These are phyloP conservation scores for Glycine soja DNA, from an alignment of 306 rosid genomes.

Conservation along the genomic window DNA sequence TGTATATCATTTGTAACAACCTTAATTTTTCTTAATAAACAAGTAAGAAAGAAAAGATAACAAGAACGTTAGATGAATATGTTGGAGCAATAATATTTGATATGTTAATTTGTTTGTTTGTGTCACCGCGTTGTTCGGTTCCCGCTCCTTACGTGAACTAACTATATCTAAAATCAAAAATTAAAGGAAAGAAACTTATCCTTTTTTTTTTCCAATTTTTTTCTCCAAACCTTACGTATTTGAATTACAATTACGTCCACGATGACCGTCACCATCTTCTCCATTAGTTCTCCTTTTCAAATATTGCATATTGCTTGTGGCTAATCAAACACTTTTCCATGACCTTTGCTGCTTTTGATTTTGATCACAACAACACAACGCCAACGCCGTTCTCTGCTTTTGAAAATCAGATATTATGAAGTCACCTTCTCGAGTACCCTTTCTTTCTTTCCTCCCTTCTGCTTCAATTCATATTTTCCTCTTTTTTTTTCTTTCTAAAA, in stretches of 20 bases:
- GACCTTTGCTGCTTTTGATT: conserved; percentile 5
- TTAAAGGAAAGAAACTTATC: conserved; percentile 18
- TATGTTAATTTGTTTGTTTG: conserved; percentile 7
- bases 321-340: conserved; percentile 2
- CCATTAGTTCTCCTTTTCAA: neutral
- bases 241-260: neutral
- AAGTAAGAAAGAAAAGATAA: neutral
- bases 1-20: neutral
- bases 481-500: neutral
- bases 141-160: conserved; percentile 46
- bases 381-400: neutral
- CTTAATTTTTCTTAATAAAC: neutral
- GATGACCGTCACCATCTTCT: neutral
- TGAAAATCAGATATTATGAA: conserved; percentile 31
- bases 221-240: neutral
- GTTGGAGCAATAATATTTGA: neutral
- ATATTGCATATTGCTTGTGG: neutral
- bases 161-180: neutral
- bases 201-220: neutral
- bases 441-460: neutral
- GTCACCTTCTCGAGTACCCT: conserved; percentile 35
- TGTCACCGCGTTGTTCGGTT: conserved; percentile 37
- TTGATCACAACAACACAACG: neutral
- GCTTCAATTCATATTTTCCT: neutral
- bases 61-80: neutral